These are phyloP conservation scores for Thelephora ganbajun DNA, from an alignment of 768 basidiomycete genomes.

Conservation along the genomic window DNA sequence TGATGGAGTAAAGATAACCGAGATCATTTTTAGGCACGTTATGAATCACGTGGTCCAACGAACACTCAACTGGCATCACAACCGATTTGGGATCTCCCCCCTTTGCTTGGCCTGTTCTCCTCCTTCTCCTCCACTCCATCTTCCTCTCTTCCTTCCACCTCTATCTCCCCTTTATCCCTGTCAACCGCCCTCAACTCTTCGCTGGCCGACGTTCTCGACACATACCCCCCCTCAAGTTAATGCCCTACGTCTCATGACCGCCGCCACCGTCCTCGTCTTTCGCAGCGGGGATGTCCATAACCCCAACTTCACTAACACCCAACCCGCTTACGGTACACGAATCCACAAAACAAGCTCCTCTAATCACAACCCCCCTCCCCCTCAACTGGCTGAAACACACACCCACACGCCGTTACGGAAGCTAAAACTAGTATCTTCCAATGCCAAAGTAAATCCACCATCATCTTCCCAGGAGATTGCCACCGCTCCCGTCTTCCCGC, in stretches of 20 bases:
- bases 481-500: conserved; percentile 35
- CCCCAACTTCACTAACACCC: conserved; percentile 10
- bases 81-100: too few species aligned
- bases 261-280: conserved; percentile 8
- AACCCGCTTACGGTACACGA: conserved; percentile 38
- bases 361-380: conserved; percentile 37
- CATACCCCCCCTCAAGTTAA: conserved; percentile 12
- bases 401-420: conserved; percentile 12
- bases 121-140: too few species aligned
- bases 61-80: too few species aligned
- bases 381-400: conserved; percentile 28
- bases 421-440: conserved; percentile 10
- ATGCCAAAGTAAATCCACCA: conserved; percentile 1
- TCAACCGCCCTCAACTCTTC: conserved; percentile 14
- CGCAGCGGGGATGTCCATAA: conserved; percentile 6
- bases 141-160: conserved; percentile 13
- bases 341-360: conserved; percentile 38
- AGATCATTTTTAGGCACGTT: too few species aligned
- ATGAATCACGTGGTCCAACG: too few species aligned
- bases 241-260: conserved; percentile 18
- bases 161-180: conserved; percentile 8
- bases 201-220: conserved; percentile 17
- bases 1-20: too few species aligned
- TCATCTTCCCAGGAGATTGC: conserved; percentile 8
- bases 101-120: too few species aligned